Conservation (phyloP, 805 yeast genomes). For the Candida quercuum region DNA sequence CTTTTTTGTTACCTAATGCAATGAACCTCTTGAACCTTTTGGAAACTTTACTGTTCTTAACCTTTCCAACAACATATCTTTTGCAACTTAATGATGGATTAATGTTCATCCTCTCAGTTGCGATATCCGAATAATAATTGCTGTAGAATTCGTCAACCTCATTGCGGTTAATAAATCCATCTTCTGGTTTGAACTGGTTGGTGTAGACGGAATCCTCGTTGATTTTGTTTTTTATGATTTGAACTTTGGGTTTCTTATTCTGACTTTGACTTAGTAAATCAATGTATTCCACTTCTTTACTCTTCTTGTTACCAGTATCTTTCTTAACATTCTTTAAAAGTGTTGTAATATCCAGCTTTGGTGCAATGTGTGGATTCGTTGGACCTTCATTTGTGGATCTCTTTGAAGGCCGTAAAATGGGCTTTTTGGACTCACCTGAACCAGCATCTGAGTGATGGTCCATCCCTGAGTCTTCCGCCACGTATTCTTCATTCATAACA, state of each 20-base stretch:
- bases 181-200: conserved; percentile 4
- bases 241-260: not conserved
- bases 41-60: conserved; percentile 10
- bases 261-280: conserved; percentile 7
- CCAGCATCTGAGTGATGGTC: not conserved
- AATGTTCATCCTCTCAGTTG: conserved; percentile 1
- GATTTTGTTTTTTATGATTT: not conserved
- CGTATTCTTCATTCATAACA: conserved; percentile 16
- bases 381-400: not conserved
- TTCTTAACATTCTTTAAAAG: not conserved
- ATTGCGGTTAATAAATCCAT: conserved; percentile 15
- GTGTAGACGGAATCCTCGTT: conserved; percentile 9
- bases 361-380: not conserved
- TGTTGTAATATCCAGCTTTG: not conserved
- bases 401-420: not conserved
- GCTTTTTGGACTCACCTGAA: not conserved
- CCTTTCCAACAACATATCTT: conserved; percentile 7
- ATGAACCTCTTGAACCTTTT: conserved; percentile 12
- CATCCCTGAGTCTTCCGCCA: not conserved
- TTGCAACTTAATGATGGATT: conserved; percentile 12
- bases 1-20: conserved; percentile 4
- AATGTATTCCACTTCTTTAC: conserved; percentile 1
- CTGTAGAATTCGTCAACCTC: conserved; percentile 17
- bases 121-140: conserved; percentile 6
- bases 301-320: not conserved